phyloP scores from a whole-genome alignment of 805 yeast species.

The Tetrapisispora pingtungensis region DNA sequence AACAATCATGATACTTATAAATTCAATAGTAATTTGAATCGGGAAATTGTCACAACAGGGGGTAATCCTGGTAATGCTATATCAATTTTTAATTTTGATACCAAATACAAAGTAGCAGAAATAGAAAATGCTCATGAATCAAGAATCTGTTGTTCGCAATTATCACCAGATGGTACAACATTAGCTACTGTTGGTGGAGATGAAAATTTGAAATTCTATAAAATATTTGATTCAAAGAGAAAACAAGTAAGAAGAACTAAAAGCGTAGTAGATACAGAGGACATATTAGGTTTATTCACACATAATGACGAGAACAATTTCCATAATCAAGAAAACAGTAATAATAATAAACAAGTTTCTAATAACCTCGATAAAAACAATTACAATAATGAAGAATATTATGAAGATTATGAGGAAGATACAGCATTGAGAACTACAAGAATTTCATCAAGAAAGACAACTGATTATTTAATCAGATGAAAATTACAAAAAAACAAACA shows the following conservation, averaged over 20 bases:
- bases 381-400: not conserved
- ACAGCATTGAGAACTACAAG: not conserved
- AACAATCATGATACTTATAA: slow-evolving; percentile 14
- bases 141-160: slow-evolving; percentile 68
- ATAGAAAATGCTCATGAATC: slow-evolving; percentile 82
- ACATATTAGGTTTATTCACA: slow-evolving; percentile 9
- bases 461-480: slow-evolving; percentile 20
- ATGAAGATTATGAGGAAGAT: not conserved
- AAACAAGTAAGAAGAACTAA: slow-evolving; percentile 30
- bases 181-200: slow-evolving; percentile 94
- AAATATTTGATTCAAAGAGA: slow-evolving; percentile 57
- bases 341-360: not conserved
- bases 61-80: slow-evolving; percentile 86
- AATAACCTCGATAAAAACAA: too few species aligned
- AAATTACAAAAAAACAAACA: not conserved
- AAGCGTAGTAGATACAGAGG: slow-evolving; percentile 14
- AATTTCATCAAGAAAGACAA: slow-evolving; percentile 9
- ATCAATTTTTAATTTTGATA: slow-evolving; percentile 75
- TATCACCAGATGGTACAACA: slow-evolving; percentile 85
- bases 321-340: not conserved
- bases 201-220: slow-evolving; percentile 92
- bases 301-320: not conserved
- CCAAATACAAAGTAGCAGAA: slow-evolving; percentile 79
- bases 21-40: slow-evolving; percentile 10
- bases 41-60: slow-evolving; percentile 85